phyloP scores from a whole-genome alignment of 805 yeast genomes.

The Metschnikowia kofuensis region DNA sequence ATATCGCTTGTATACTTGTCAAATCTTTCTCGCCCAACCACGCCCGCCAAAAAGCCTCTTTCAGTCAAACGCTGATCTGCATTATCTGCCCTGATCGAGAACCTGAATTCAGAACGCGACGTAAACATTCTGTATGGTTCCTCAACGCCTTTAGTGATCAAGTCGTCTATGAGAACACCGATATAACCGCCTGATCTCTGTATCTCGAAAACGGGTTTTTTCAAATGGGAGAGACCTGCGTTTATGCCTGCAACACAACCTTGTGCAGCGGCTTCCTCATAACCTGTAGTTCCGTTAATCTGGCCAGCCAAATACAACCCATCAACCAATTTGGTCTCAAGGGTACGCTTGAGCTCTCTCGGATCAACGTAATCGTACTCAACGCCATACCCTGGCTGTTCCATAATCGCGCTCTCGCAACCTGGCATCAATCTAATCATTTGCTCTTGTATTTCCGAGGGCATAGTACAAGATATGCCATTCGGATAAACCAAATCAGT shows the following conservation, averaged over 20 bases:
- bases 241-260: conserved; percentile 95
- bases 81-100: conserved; percentile 88
- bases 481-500: conserved; percentile 91
- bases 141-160: conserved; percentile 90
- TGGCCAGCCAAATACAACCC: conserved; percentile 94
- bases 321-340: conserved; percentile 75
- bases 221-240: conserved; percentile 64
- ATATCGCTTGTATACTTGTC: conserved; percentile 42
- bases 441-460: conserved; percentile 80
- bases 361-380: conserved; percentile 98
- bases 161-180: conserved; percentile 91
- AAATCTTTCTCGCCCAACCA: conserved; percentile 62
- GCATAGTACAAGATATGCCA: conserved; percentile 96
- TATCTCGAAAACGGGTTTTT: conserved; percentile 47
- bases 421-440: conserved; percentile 82
- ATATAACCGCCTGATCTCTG: conserved; percentile 82
- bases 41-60: conserved; percentile 63
- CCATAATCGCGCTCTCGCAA: conserved; percentile 79
- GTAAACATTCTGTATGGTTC: conserved; percentile 99
- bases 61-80: conserved; percentile 85
- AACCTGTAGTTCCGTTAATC: conserved; percentile 97
- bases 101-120: conserved; percentile 89
- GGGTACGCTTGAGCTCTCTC: conserved; percentile 68
- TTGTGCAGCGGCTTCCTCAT: conserved; percentile 98
- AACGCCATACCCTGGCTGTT: conserved; percentile 98